Base-by-base conservation (phyloP, 2,329 filamentous ascomycete species). In the Scorias spongiosa region DNA sequence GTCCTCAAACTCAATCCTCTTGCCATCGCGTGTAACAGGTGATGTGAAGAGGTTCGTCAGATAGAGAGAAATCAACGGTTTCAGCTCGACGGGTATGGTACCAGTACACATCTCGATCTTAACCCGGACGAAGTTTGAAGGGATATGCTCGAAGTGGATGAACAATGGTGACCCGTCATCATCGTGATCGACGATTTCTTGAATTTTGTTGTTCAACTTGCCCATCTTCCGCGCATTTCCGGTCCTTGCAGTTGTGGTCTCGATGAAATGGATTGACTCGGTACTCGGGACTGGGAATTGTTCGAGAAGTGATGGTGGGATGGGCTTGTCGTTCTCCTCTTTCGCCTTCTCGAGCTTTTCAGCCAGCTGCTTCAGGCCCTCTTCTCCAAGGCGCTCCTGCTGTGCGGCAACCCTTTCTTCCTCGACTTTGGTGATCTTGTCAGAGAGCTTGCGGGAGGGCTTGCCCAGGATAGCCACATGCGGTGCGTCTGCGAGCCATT, bases 141-240 rank as follows among this genome's bases (percentile, higher is more conserved):
- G 81, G 11, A 96, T 87, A 56, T 94, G 81, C 63, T 98, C 91
- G 51, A 93, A 98, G 63, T 98, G 89, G n/a, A 98, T 72, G 63
- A 95, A 98, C 2, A 96, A 68, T 0, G 86, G 82, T 12, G 51
- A 56, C 12, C 71, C 68, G 6, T 69, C 62, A 32, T 74, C 70
- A 36, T 85, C 76, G 11, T 71, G 67, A 58, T 96, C 84, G 41
- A 98, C 76, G 41, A 80, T 64, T 47, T 77, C 71, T 61, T 98
- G 91, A 4, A 85, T 76, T 3, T 72, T 61, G 51, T 85, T 89
- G 28, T 78, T 65, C 0, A 74, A 69, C 18, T 71, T 65, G 1
- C 87, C 88, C 41, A 87, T 66, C 49, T 76, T 72, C 53, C 79
- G 75, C 11, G 88, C 91, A 47, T 79, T 66, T 28, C 91, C 91